Base-by-base conservation (phyloP, 1,139 yeast species). In the Geotrichum klebahnii region DNA sequence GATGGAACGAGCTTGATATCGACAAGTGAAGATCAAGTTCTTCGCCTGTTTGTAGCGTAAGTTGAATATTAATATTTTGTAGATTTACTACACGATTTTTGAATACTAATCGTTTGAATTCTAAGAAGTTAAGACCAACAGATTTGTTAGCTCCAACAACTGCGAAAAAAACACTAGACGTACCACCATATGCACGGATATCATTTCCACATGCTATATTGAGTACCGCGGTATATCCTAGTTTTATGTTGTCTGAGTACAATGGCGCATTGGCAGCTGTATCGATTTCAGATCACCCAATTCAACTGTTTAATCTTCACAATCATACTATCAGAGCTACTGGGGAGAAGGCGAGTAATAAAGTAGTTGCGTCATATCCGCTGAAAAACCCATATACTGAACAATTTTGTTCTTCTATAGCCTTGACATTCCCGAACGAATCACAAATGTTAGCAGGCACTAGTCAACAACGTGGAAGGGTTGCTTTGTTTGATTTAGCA, bases 1-100 rank as follows among this genome's bases (percentile, higher is more conserved):
- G 69, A 67, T 45, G 68, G 67, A 1, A 54, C 65, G 3, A 53
- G 67, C 2, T 48, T 68, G 12, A 52, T 66, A 5, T 56, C 68
- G 1, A 52, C 55, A 2, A 59, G 62, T 16, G 66, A 62, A 14
- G 71, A 68, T 43, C 51, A 55, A 10, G 65, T 58, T 0, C 38
- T 66, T 5, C 47, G 71, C 14, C 40, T 64, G 10, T 67, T 65
- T 46, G 57, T 67, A n/a, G 55, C 2, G 40, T 31, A 28, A 31
- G 29, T n/a, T n/a, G n/a, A n/a, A n/a, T 12, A 26, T 19, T 3
- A 37, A 42, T 14, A 44, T 33, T 29, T 29, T 19, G n/a, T 34
- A 29, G 3, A 42, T 39, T 6, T 46, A 44, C 8, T 29, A 52
- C 31, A 50, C 48, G 4, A 53, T 39, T 1, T 44, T 63, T 23